Percentiles rank a stretch among this genome's conserved stretches.
These are phyloP conservation scores for Carex littledalei DNA, from an alignment of 176 grass and related monocot genomes.

Conservation along the genomic window DNA sequence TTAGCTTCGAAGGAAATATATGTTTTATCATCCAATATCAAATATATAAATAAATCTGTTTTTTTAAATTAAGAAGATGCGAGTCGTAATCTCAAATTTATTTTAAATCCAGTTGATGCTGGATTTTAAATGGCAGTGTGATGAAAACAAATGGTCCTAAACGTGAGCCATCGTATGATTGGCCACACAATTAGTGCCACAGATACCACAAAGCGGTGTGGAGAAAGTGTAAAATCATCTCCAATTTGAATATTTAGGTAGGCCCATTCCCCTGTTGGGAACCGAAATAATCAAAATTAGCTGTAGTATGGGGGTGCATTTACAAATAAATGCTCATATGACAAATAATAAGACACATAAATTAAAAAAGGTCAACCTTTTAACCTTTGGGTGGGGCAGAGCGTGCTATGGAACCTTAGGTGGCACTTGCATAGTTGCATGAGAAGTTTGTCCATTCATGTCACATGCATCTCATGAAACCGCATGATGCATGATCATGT, in stretches of 20 bases:
- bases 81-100: too few species aligned
- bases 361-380: slow-evolving; percentile 14
- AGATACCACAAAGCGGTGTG: background rate
- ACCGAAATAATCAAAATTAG: background rate
- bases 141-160: background rate
- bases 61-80: background rate
- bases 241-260: slow-evolving; percentile 15
- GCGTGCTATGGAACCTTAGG: slow-evolving; percentile 11
- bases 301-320: background rate
- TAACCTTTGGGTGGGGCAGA: background rate
- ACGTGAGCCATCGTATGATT: background rate
- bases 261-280: background rate
- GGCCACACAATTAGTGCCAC: slow-evolving; percentile 9
- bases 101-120: too few species aligned
- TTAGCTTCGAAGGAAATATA: background rate
- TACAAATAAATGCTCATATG: background rate
- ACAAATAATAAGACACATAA: slow-evolving; percentile 9
- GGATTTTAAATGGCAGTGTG: too few species aligned
- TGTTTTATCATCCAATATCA: background rate
- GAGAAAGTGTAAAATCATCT: slow-evolving; percentile 19
- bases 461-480: slow-evolving; percentile 24
- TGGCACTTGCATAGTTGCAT: slow-evolving; percentile 22
- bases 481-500: background rate
- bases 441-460: slow-evolving; percentile 25
- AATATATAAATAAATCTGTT: background rate